These are phyloP conservation scores for Fusarium sp. DNA, from an alignment of 2,329 filamentous ascomycete genomes.

Conservation along the genomic window DNA sequence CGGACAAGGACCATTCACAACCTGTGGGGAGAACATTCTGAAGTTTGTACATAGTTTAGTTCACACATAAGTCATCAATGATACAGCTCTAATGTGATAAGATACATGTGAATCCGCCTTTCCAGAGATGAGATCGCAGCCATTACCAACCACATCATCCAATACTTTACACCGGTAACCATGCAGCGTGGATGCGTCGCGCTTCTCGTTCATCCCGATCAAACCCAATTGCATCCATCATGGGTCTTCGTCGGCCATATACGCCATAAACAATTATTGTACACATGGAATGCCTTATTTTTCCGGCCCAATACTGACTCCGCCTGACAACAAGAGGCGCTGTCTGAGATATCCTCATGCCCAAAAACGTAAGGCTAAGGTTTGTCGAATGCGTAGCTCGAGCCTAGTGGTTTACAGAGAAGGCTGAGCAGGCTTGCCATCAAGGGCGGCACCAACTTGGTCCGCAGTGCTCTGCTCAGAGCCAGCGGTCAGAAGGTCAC, in stretches of 20 bases:
- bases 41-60: conserved; percentile 25
- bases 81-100: conserved; percentile 46
- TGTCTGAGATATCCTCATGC: conserved; percentile 33
- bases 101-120: conserved; percentile 48
- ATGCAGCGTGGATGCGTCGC: conserved; percentile 40
- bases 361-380: conserved; percentile 25
- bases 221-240: conserved; percentile 44
- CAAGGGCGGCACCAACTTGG: conserved; percentile 64
- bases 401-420: conserved; percentile 60
- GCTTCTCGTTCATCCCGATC: conserved; percentile 33
- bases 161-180: conserved; percentile 48
- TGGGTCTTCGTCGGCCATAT: conserved; percentile 40
- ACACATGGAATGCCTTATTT: conserved; percentile 43
- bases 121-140: conserved; percentile 51
- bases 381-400: conserved; percentile 18
- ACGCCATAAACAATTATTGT: conserved; percentile 50
- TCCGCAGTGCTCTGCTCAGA: conserved; percentile 61
- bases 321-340: conserved; percentile 35
- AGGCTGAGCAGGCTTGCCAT: conserved; percentile 61
- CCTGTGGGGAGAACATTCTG: neutral
- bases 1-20: neutral
- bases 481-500: conserved; percentile 73
- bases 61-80: conserved; percentile 42
- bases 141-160: conserved; percentile 44
- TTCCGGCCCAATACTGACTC: conserved; percentile 40